Conservation (phyloP, 1,139 yeast genomes). For the Debaryomycetaceae sp. region DNA sequence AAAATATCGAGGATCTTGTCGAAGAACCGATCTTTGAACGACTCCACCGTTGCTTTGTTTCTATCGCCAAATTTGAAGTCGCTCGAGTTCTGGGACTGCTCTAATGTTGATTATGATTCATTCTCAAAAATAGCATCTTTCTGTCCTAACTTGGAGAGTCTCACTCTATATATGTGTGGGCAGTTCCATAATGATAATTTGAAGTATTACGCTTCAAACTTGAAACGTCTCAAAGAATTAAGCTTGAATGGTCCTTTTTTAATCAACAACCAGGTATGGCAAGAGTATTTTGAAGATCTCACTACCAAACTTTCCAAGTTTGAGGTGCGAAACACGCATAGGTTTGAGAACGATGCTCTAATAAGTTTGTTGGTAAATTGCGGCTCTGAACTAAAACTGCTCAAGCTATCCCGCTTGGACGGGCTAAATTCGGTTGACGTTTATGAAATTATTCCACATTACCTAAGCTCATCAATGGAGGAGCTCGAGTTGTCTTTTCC, state of each 20-base stretch:
- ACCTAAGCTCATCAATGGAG: conserved; percentile 45
- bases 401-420: conserved; percentile 63
- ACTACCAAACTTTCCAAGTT: conserved; percentile 35
- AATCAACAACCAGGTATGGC: conserved; percentile 75
- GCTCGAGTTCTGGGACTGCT: conserved; percentile 89
- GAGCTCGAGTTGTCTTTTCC: conserved; percentile 72
- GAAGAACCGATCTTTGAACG: conserved; percentile 73
- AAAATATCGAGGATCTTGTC: conserved; percentile 74
- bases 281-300: conserved; percentile 56
- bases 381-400: conserved; percentile 48
- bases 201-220: conserved; percentile 56
- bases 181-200: conserved; percentile 79
- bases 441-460: conserved; percentile 65
- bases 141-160: conserved; percentile 67
- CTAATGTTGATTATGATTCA: conserved; percentile 66
- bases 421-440: conserved; percentile 58
- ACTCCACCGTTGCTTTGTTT: conserved; percentile 69
- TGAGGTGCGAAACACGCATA: conserved; percentile 75
- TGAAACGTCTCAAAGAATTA: conserved; percentile 50
- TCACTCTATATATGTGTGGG: conserved; percentile 89
- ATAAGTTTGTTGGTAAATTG: conserved; percentile 61
- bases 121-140: conserved; percentile 69
- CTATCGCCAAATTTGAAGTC: conserved; percentile 54
- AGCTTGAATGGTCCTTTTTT: conserved; percentile 85
- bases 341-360: conserved; percentile 69